A percentile compares a stretch with the other conserved stretches of the same genome.
These are phyloP conservation scores for Hypoxylon sp. DNA, from an alignment of 2,329 filamentous ascomycete species.

Conservation along the genomic window DNA sequence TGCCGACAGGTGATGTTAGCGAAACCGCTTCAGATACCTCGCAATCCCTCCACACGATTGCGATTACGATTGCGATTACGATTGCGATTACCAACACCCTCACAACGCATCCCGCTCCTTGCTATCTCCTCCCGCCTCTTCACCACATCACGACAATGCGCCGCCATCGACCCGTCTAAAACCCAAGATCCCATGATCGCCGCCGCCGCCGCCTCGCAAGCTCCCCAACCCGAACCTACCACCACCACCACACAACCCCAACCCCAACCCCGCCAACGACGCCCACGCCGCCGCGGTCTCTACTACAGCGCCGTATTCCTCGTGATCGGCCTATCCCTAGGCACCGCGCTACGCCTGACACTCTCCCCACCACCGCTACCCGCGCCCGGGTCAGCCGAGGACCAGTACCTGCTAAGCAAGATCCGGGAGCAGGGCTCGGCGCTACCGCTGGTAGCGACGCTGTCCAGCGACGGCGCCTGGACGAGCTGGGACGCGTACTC, in stretches of 20 bases:
- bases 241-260: constrained; percentile 1
- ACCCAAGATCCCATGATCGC: constrained; percentile 8
- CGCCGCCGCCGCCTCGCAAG: constrained; percentile 32
- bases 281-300: constrained; percentile 38
- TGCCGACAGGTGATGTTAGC: constrained; percentile 9
- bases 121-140: constrained; percentile 10
- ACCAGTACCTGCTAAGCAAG: constrained; percentile 51
- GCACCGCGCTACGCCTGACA: constrained; percentile 51
- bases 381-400: constrained; percentile 50
- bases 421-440: constrained; percentile 54
- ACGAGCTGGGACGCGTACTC: constrained; percentile 54
- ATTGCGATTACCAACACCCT: no score
- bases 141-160: constrained; percentile 7
- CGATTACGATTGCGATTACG: no score
- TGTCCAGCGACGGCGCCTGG: constrained; percentile 55
- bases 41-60: constrained; percentile 6
- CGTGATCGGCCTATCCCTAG: constrained; percentile 51
- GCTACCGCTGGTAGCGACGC: constrained; percentile 58
- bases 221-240: constrained; percentile 29
- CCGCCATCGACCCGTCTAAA: constrained; percentile 6
- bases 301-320: constrained; percentile 50
- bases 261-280: constrained; percentile 36
- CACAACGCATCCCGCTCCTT: not conserved
- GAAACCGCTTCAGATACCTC: not conserved
- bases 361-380: constrained; percentile 56